A percentile compares a stretch with the other conserved stretches of the same genome.
Evolutionary conservation across 2,329 filamentous ascomycete species (phyloP).

Genomic region (Byssochlamys sp.): DNA sequence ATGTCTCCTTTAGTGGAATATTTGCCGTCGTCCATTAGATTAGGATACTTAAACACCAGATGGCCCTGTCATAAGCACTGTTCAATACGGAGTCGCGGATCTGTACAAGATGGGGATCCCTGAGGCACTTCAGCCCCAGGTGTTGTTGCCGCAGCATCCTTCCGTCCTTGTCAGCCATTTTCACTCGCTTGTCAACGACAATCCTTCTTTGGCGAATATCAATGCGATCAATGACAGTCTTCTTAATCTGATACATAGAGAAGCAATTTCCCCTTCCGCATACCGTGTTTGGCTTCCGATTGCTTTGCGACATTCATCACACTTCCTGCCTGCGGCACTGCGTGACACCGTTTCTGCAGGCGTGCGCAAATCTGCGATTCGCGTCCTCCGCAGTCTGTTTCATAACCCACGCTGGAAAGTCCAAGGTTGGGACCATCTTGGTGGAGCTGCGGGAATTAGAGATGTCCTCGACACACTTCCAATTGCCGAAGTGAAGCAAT

Average conservation of each 20-base stretch:
- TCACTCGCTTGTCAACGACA: neutral
- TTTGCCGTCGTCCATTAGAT: neutral
- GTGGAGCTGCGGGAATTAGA: neutral
- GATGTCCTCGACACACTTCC: neutral
- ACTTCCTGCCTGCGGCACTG: neutral
- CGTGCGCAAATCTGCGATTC: neutral
- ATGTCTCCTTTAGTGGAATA: neutral
- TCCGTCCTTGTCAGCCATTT: neutral
- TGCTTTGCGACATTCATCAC: neutral
- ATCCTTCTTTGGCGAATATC: neutral
- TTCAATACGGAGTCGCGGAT: neutral
- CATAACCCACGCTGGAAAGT: neutral
- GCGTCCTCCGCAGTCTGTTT: neutral
- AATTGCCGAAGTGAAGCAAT: neutral
- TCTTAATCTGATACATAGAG: neutral
- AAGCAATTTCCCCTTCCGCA: neutral
- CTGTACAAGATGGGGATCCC: neutral
- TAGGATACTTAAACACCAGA: neutral
- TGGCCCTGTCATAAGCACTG: neutral
- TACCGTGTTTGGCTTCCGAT: neutral
- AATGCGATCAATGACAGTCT: neutral
- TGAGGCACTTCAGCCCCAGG: neutral
- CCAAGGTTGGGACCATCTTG: conserved; percentile 1
- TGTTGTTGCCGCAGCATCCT: neutral
- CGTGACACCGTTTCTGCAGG: neutral